Evolutionary conservation across 1,284 basidiomycete species (phyloP).

Genomic region (Ceratobasidium sp.): DNA sequence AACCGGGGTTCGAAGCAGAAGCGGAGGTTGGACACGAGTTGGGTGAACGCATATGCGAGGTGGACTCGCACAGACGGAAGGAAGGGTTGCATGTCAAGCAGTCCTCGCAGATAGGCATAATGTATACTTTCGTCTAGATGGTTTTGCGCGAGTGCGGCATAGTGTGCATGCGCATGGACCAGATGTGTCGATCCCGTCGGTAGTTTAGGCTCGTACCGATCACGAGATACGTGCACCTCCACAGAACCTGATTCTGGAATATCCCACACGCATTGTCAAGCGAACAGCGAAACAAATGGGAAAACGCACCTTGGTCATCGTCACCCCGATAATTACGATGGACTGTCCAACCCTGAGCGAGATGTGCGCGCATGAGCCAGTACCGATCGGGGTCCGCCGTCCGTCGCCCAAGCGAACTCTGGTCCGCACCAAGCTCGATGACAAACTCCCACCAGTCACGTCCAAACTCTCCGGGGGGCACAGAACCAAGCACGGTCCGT

Average conservation of each 20-base stretch:
- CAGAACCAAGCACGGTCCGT: background rate
- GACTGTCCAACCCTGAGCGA: background rate
- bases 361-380: conserved; percentile 22
- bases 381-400: conserved; percentile 23
- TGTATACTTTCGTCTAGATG: conserved; percentile 16
- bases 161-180: conserved; percentile 13
- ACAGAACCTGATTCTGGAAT: background rate
- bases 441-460: conserved; percentile 12
- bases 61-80: background rate
- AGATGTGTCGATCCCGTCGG: conserved; percentile 6
- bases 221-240: background rate
- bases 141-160: conserved; percentile 11
- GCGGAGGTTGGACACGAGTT: conserved; percentile 7
- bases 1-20: conserved; percentile 19
- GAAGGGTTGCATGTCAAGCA: conserved; percentile 9
- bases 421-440: conserved; percentile 15
- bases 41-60: background rate
- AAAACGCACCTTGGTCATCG: background rate
- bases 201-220: background rate
- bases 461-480: background rate
- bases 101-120: background rate
- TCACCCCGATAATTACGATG: background rate
- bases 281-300: background rate
- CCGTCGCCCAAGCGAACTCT: background rate
- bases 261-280: background rate